A percentile compares a stretch with the other conserved stretches of the same genome.
Evolutionary conservation across 208 protist species (phyloP).

Genomic region (Leishmania mexicana): DNA sequence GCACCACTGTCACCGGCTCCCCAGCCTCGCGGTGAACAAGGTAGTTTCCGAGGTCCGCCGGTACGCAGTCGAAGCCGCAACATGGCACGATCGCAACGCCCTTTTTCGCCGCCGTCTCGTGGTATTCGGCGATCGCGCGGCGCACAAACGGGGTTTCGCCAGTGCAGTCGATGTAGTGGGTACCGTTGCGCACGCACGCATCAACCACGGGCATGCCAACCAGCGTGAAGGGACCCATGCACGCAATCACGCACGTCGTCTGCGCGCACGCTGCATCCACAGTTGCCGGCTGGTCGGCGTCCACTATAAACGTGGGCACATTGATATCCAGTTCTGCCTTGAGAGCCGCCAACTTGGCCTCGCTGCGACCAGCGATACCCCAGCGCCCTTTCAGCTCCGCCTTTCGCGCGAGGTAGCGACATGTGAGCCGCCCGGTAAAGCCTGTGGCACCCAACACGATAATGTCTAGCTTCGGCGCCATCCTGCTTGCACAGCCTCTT

Average conservation of each 20-base stretch:
- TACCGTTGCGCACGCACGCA: slow-evolving; percentile 75
- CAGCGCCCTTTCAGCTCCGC: slow-evolving; percentile 33
- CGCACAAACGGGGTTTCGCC: slow-evolving; percentile 88
- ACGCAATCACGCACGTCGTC: slow-evolving; percentile 67
- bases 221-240: slow-evolving; percentile 82
- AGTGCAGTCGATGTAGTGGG: slow-evolving; percentile 93
- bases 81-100: slow-evolving; percentile 71
- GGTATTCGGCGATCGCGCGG: slow-evolving; percentile 59
- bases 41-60: slow-evolving; percentile 88
- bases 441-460: slow-evolving; percentile 87
- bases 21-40: slow-evolving; percentile 50
- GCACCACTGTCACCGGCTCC: slow-evolving; percentile 54
- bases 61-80: slow-evolving; percentile 91
- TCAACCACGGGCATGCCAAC: slow-evolving; percentile 88
- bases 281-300: slow-evolving; percentile 45
- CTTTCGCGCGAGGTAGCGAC: slow-evolving; percentile 61
- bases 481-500: background rate
- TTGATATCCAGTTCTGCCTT: slow-evolving; percentile 52
- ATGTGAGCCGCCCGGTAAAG: slow-evolving; percentile 81
- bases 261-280: slow-evolving; percentile 54
- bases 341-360: slow-evolving; percentile 58
- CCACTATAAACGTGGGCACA: slow-evolving; percentile 50
- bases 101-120: slow-evolving; percentile 65
- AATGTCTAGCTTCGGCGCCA: slow-evolving; percentile 60
- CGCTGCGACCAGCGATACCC: slow-evolving; percentile 81